Conservation (phyloP, 805 yeast species). For the Scheffersomyces spartinae region DNA sequence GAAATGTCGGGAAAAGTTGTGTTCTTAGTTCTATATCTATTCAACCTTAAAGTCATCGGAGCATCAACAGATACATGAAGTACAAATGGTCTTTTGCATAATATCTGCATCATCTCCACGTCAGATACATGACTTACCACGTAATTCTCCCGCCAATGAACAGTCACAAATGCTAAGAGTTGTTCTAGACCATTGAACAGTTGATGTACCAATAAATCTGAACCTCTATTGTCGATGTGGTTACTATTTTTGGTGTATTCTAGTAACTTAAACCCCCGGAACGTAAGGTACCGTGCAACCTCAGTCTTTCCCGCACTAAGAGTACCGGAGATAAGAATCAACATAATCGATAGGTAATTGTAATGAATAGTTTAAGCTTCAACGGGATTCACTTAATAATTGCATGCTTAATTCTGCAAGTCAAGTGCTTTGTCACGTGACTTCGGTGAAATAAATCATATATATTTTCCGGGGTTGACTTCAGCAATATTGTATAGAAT, state of each 20-base stretch:
- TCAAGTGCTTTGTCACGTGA: too few species aligned
- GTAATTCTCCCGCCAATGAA: conserved; percentile 49
- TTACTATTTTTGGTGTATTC: conserved; percentile 5
- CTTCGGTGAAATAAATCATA: too few species aligned
- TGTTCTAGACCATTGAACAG: conserved; percentile 29
- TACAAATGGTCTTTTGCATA: conserved; percentile 71
- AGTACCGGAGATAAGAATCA: conserved; percentile 68
- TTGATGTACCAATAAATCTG: conserved; percentile 6
- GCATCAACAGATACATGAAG: conserved; percentile 73
- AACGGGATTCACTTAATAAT: too few species aligned
- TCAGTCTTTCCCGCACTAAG: conserved; percentile 55
- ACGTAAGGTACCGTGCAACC: conserved; percentile 44
- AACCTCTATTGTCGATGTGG: conserved; percentile 5
- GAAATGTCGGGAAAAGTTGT: conserved; percentile 1
- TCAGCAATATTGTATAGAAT: too few species aligned
- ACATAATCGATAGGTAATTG: too few species aligned
- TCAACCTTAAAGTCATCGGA: conserved; percentile 40
- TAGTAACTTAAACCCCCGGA: conserved; percentile 39
- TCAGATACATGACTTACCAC: conserved; percentile 44
- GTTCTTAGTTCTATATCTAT: conserved; percentile 15
- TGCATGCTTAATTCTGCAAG: too few species aligned
- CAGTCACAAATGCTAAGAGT: conserved; percentile 51
- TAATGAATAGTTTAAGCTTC: too few species aligned
- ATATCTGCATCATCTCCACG: conserved; percentile 28
- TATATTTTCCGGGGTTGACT: too few species aligned